Percentiles rank a stretch among this genome's conserved stretches.
These are phyloP conservation scores for Ganoderma lingzhi DNA, from an alignment of 1,284 basidiomycete genomes.

Conservation along the genomic window DNA sequence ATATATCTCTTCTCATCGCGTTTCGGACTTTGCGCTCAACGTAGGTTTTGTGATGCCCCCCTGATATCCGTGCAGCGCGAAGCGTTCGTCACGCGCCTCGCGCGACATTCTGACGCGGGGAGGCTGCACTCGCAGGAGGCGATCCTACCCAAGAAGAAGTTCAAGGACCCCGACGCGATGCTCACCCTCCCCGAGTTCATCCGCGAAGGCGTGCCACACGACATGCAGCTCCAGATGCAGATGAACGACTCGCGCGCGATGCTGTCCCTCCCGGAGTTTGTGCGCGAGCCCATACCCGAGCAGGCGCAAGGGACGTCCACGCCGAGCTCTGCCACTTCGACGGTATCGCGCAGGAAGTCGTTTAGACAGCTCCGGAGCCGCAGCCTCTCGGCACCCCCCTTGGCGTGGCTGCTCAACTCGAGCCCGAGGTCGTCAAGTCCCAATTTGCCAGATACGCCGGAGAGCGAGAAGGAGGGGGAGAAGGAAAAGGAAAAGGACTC, in stretches of 20 bases:
- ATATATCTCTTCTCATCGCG: background rate
- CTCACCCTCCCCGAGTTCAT: conserved; percentile 73
- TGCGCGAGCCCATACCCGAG: conserved; percentile 49
- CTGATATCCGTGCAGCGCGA: conserved; percentile 54
- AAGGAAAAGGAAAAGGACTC: conserved; percentile 27
- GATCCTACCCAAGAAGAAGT: conserved; percentile 39
- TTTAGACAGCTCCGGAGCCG: conserved; percentile 54
- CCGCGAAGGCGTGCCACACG: conserved; percentile 56
- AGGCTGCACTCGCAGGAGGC: conserved; percentile 81
- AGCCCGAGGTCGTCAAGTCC: conserved; percentile 37
- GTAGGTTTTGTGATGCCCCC: background rate
- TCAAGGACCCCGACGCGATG: conserved; percentile 65
- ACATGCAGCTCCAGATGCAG: conserved; percentile 40
- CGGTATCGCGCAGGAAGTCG: conserved; percentile 36
- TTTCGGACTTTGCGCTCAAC: conserved; percentile 17
- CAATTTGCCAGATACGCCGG: conserved; percentile 22
- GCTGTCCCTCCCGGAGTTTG: conserved; percentile 68
- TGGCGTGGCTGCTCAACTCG: conserved; percentile 66
- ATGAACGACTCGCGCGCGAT: conserved; percentile 55
- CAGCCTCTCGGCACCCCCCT: conserved; percentile 76
- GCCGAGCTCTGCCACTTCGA: conserved; percentile 40
- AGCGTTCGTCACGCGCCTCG: conserved; percentile 75
- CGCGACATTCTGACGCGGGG: conserved; percentile 70
- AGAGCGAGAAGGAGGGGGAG: conserved; percentile 28
- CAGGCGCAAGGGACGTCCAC: conserved; percentile 11